Base-by-base conservation (phyloP, 2,329 filamentous ascomycete genomes). In the Botrytis fabae region DNA sequence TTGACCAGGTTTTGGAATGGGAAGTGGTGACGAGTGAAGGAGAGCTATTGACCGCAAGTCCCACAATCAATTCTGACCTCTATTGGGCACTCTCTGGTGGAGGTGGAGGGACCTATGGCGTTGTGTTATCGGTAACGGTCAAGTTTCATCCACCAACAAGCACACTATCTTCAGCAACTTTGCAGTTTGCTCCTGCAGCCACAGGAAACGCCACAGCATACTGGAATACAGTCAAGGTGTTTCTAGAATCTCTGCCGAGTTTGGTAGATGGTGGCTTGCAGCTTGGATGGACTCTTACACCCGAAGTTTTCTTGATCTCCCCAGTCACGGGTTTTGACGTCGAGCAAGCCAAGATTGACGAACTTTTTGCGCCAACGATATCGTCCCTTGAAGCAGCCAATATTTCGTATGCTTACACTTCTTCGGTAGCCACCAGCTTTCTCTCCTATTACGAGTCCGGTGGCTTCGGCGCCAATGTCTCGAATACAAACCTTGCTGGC, bases 41-140 rank as follows among this genome's bases (percentile, higher is more conserved):
- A 5, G 74, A 38, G 35, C 7, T 83, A 18, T 78, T 85, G 38
- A 73, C 89, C 2, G 84, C 80, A 1, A 88, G 87, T 0, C 85
- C 83, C 1, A 83, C 81, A 0, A 77, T 76, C 0, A 74, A 91
- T 75, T 72, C 82, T 0, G 89, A 91, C 66, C 81, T 91, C 1
- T 91, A 87, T 81, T 92, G 89, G 89, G 89, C 89, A 1, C 80
- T 90, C 0, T 83, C 83, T 59, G 89, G 89, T 3, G 88, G 89
- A 0, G 89, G 89, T 2, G 86, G 85, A 14, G 87, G 88, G 18
- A 90, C 85, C 42, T 91, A 86, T 75, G 88, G 83, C 6, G 83
- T 89, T 1, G 87, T 90, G 2, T 79, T 85, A 20, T 86, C 85
- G 2, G 82, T 89, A 78, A 90, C 87, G 0, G 54, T 61, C n/a